Evolutionary conservation across 1,139 yeast genomes (phyloP).

Genomic region (Blastobotrys indianensis): DNA sequence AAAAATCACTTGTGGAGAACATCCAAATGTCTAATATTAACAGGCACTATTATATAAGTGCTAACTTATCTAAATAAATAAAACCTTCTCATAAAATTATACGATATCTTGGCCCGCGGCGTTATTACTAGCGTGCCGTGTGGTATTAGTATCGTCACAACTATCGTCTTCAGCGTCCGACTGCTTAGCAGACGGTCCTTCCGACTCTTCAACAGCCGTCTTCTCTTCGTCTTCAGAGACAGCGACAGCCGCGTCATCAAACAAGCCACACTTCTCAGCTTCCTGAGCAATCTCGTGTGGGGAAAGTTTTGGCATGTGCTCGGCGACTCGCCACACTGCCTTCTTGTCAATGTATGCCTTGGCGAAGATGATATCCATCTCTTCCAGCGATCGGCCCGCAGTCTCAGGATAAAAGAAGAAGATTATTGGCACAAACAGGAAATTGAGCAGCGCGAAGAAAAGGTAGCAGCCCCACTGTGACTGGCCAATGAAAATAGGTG

Average conservation of each 20-base stretch:
- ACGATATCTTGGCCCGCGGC: no score
- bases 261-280: conserved; percentile 26
- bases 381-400: conserved; percentile 56
- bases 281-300: conserved; percentile 27
- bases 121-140: no score
- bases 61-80: no score
- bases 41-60: no score
- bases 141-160: no score
- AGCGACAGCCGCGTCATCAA: conserved; percentile 12
- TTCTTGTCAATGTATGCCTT: conserved; percentile 29
- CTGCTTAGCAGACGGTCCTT: no score
- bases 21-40: no score
- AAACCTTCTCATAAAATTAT: no score
- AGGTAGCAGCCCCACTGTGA: conserved; percentile 45
- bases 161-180: no score
- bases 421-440: conserved; percentile 62
- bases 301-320: conserved; percentile 26
- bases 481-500: conserved; percentile 44
- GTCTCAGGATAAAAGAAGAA: conserved; percentile 67
- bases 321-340: conserved; percentile 29
- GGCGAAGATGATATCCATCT: conserved; percentile 53
- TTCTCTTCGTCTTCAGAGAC: conserved; percentile 2
- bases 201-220: no score
- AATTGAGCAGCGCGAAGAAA: conserved; percentile 41
- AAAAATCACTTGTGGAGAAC: no score